phyloP scores from a whole-genome alignment of 495 filamentous ascomycete genomes.

The Daldinia concentrica region DNA sequence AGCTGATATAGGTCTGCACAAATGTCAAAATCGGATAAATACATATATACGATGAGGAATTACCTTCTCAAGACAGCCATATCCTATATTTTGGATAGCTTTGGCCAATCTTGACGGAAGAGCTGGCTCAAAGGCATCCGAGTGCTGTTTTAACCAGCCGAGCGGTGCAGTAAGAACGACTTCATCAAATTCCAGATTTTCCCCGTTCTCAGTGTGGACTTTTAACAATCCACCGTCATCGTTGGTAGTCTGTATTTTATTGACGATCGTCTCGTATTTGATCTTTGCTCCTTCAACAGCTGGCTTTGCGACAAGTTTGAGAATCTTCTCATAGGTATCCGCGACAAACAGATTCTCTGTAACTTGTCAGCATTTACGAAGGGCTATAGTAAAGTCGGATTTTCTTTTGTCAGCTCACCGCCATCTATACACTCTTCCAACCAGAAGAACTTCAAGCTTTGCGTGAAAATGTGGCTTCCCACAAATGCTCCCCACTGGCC shows the following conservation, averaged over 20 bases:
- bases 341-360: constrained; percentile 89
- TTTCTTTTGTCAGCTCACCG: constrained; percentile 60
- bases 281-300: constrained; percentile 71
- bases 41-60: constrained; percentile 5
- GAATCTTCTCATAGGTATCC: constrained; percentile 82
- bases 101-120: constrained; percentile 71
- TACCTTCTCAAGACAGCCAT: constrained; percentile 89
- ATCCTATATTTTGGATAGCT: constrained; percentile 82
- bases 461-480: constrained; percentile 74
- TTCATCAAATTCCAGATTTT: constrained; percentile 74
- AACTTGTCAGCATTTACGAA: constrained; percentile 2
- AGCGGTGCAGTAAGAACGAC: constrained; percentile 86
- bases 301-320: constrained; percentile 71
- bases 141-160: constrained; percentile 86
- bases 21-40: constrained; percentile 10
- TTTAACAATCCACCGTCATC: constrained; percentile 53
- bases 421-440: constrained; percentile 95
- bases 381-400: background rate
- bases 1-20: constrained; percentile 79
- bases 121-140: constrained; percentile 71
- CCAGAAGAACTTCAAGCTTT: constrained; percentile 93
- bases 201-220: constrained; percentile 64
- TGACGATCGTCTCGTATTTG: constrained; percentile 57
- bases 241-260: constrained; percentile 59
- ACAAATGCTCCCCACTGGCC: constrained; percentile 90